Conservation (phyloP, 148 eudicot species). For the Cornus florida region DNA sequence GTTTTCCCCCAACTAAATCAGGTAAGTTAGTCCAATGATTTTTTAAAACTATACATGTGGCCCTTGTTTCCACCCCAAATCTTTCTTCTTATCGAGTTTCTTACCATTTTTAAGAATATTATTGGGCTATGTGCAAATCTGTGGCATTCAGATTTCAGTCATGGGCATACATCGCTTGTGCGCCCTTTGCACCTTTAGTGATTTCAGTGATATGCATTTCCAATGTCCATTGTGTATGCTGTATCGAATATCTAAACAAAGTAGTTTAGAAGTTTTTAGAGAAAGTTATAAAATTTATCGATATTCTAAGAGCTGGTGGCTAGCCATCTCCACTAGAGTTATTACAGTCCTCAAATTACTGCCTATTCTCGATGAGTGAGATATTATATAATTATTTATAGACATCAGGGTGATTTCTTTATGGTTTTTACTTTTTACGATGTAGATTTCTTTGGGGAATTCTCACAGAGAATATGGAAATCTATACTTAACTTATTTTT, state of each 20-base stretch:
- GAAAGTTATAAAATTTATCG: not conserved
- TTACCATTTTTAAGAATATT: slow-evolving; percentile 1
- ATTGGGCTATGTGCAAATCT: not conserved
- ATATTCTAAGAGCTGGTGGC: not conserved
- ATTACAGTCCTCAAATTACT: not conserved
- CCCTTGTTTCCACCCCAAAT: not conserved
- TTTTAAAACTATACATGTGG: slow-evolving; percentile 2
- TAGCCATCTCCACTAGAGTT: not conserved
- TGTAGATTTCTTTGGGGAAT: not conserved
- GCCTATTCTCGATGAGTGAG: not conserved
- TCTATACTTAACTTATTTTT: slow-evolving; percentile 5
- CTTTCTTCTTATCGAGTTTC: not conserved
- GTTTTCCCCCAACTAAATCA: slow-evolving; percentile 72
- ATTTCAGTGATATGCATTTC: not conserved
- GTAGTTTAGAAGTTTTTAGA: not conserved
- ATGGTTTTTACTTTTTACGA: not conserved
- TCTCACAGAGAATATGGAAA: not conserved
- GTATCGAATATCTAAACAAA: not conserved
- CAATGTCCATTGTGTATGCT: not conserved
- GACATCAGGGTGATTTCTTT: not conserved
- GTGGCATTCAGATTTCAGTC: not conserved
- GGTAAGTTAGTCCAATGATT: slow-evolving; percentile 35
- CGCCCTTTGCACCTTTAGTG: no score
- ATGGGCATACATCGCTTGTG: no score
- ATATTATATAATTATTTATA: not conserved